Evolutionary conservation across 1,284 basidiomycete genomes (phyloP).

Genomic region (Pholiota adiposa): DNA sequence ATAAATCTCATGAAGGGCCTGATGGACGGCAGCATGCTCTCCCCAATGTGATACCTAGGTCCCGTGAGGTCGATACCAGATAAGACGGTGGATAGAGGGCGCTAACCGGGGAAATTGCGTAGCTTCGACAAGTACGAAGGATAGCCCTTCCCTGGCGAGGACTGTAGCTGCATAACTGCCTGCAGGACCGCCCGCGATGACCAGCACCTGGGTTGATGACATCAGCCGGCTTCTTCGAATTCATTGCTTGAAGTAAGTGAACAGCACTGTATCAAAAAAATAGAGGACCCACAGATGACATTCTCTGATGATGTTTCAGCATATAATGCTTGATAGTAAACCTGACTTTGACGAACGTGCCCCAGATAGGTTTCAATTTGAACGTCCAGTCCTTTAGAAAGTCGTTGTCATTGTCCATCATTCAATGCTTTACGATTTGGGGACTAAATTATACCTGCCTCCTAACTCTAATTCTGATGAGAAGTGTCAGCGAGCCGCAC

Average conservation of each 20-base stretch:
- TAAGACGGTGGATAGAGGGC: neutral
- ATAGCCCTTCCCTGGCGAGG: constrained; percentile 1
- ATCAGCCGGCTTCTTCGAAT: neutral
- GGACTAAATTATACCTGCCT: neutral
- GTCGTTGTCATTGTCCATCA: neutral
- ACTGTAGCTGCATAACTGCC: neutral
- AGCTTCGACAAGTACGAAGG: constrained; percentile 1
- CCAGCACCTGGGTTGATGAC: neutral
- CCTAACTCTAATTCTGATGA: neutral
- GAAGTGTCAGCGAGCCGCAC: neutral
- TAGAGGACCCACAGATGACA: neutral
- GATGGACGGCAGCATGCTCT: constrained; percentile 50
- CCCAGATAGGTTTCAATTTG: neutral
- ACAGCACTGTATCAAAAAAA: neutral
- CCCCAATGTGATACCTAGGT: constrained; percentile 48
- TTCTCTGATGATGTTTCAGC: neutral
- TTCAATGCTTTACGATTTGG: neutral
- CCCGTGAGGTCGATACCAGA: neutral
- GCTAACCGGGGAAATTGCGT: constrained; percentile 1
- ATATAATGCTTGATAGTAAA: neutral
- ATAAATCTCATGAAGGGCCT: constrained; percentile 47
- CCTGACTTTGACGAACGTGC: neutral
- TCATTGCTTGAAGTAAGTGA: neutral
- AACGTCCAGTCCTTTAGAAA: neutral
- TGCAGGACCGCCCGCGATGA: constrained; percentile 5